A percentile compares a stretch with the other conserved stretches of the same genome.
These are phyloP conservation scores for Tulasnella sp. DNA, from an alignment of 768 basidiomycete genomes.

Conservation along the genomic window DNA sequence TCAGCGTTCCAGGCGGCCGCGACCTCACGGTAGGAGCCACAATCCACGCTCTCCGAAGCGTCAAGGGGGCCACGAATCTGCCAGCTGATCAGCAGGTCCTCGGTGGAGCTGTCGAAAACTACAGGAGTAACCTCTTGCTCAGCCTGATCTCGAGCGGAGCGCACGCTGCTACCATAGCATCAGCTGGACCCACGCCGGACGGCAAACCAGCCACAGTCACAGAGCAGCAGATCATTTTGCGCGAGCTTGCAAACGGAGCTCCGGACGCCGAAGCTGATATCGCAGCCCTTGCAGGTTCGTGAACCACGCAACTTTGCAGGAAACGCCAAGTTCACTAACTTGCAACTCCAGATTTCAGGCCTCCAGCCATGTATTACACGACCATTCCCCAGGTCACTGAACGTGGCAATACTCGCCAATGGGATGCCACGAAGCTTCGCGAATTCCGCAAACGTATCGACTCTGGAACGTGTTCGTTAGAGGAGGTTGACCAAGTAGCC, in stretches of 20 bases:
- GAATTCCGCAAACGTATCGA: conserved; percentile 94
- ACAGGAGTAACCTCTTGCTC: conserved; percentile 82
- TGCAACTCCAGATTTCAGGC: conserved; percentile 71
- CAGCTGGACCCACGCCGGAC: conserved; percentile 57
- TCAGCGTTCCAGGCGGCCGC: conserved; percentile 75
- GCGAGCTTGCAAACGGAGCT: conserved; percentile 76
- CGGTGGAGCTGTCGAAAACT: conserved; percentile 89
- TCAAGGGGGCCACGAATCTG: conserved; percentile 89
- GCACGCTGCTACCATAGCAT: conserved; percentile 52
- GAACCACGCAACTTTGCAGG: neutral
- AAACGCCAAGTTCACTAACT: conserved; percentile 15
- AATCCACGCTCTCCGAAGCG: conserved; percentile 78
- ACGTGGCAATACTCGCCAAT: conserved; percentile 76
- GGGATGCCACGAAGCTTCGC: conserved; percentile 90
- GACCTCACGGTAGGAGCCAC: conserved; percentile 83
- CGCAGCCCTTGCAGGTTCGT: conserved; percentile 77
- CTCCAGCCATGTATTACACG: conserved; percentile 93
- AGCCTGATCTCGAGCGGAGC: conserved; percentile 80
- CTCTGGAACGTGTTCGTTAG: conserved; percentile 73
- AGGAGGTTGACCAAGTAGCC: conserved; percentile 88
- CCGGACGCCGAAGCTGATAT: conserved; percentile 80
- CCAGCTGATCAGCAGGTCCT: conserved; percentile 92
- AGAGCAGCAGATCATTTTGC: conserved; percentile 97
- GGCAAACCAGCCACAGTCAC: conserved; percentile 74
- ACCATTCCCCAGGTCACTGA: conserved; percentile 89